Evolutionary conservation across 2,329 filamentous ascomycete genomes (phyloP), one percentile per base, ranked within the genome.

Genomic region (Akanthomyces dipterigenus): DNA sequence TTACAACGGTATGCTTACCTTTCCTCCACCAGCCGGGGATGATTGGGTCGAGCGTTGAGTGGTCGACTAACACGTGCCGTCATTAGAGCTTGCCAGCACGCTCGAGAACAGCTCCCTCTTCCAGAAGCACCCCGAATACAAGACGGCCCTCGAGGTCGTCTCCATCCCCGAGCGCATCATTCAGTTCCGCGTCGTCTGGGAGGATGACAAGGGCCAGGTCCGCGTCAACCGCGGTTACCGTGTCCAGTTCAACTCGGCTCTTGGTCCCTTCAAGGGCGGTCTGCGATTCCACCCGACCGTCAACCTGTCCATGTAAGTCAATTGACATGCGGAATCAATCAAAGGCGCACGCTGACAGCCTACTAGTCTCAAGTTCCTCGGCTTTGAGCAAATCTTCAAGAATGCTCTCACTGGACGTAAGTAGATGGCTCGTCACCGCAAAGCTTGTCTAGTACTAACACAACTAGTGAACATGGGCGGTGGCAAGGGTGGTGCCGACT

Each of bases 341-440:
- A 36, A 16, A 9, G 8, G 20, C 55, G 28, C 50, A 62, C 68
- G 60, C 78, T 80, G 61, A 82, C 80, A 62, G 82, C 85, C 22
- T 26, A 63, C 57, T 58, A 78, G 77, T 72, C 86, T 99, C 71
- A 99, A 99, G 83, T 98, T 98, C 81, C 85, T 99, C 73, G 95
- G 93, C 67, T 98, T 98, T 72, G 95, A 99, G 87, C 95, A 98
- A 82, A 96, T 93, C 80, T 98, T 98, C 85, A 98, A 98, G 86
- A 98, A 98, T 90, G 95, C 95, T 68, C 82, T 98, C 69, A 98
- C 95, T 64, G 95, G 95, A 73, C 80, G 54, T 56, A 89, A 93
- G 81, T 82, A 90, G 86, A 24, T 18, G 26, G 5, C n/a, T 22
- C 34, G n/a, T 26, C 3, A 45, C 11, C 5, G 48, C 16, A 53